phyloP scores from a whole-genome alignment of 1,284 basidiomycete genomes.

The Coniferiporia weirii region DNA sequence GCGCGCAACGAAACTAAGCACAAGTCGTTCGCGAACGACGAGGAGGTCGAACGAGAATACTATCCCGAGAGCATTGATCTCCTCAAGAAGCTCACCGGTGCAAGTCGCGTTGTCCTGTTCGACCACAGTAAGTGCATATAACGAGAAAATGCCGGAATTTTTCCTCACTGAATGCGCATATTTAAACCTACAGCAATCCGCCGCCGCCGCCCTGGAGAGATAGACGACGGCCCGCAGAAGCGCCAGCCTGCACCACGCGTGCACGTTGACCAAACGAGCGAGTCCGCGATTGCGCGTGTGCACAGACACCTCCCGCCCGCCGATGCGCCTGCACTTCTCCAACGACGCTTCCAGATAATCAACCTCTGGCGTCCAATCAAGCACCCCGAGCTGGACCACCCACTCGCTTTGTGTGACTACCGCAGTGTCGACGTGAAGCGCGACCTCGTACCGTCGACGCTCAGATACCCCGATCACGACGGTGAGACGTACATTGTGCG shows the following conservation, averaged over 20 bases:
- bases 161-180: background rate
- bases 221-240: constrained; percentile 31
- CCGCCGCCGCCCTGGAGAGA: constrained; percentile 32
- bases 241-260: constrained; percentile 39
- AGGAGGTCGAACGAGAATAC: constrained; percentile 46
- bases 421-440: constrained; percentile 41
- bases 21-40: constrained; percentile 41
- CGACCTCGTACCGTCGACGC: constrained; percentile 46
- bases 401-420: constrained; percentile 59
- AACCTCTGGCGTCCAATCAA: constrained; percentile 66
- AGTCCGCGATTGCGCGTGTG: constrained; percentile 24
- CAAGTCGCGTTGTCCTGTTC: constrained; percentile 51
- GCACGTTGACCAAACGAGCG: constrained; percentile 25
- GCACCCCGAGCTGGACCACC: constrained; percentile 49
- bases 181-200: constrained; percentile 33
- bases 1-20: constrained; percentile 37
- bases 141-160: background rate
- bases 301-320: constrained; percentile 24
- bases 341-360: constrained; percentile 31
- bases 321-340: constrained; percentile 21
- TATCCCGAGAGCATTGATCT: constrained; percentile 55
- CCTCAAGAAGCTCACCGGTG: constrained; percentile 56
- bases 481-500: constrained; percentile 55
- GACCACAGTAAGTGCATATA: constrained; percentile 48
- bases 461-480: constrained; percentile 47